Conservation (phyloP, 805 yeast genomes). For the Candida quercuum region DNA sequence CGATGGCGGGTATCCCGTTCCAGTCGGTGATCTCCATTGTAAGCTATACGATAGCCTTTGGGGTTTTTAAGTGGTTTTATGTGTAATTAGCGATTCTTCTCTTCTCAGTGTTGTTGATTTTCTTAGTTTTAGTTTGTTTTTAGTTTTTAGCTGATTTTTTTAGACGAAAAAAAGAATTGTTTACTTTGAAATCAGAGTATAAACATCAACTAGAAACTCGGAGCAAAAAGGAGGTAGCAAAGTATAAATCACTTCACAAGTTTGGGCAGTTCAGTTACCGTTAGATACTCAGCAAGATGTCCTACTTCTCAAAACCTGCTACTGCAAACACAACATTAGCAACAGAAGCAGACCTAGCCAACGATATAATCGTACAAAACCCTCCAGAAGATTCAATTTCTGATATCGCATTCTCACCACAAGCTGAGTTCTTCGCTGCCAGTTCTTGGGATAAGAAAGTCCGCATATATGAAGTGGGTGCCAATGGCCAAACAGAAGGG, state of each 20-base stretch:
- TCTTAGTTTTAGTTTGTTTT: too few relatives aligned
- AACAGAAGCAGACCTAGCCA: constrained; percentile 44
- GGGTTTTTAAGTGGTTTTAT: too few relatives aligned
- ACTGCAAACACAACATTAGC: constrained; percentile 18
- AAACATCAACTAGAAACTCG: too few relatives aligned
- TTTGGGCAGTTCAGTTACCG: neutral
- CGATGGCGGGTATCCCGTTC: neutral
- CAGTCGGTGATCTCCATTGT: neutral
- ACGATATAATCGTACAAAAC: constrained; percentile 65
- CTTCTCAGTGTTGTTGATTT: too few relatives aligned
- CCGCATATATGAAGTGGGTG: constrained; percentile 80
- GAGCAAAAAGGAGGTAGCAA: too few relatives aligned
- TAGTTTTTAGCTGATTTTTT: too few relatives aligned
- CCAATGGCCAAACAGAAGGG: constrained; percentile 76
- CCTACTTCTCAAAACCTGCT: constrained; percentile 29
- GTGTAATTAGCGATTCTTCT: too few relatives aligned
- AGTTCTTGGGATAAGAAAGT: constrained; percentile 96
- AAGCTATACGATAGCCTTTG: too few relatives aligned
- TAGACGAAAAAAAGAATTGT: neutral
- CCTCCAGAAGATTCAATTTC: constrained; percentile 92
- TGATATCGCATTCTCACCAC: constrained; percentile 81
- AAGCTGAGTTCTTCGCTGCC: constrained; percentile 71
- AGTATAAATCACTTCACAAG: neutral
- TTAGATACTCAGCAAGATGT: constrained; percentile 23
- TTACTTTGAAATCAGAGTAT: too few relatives aligned